Base-by-base conservation (phyloP, 1,284 basidiomycete genomes). In the Singerocomus rubriflavus region DNA sequence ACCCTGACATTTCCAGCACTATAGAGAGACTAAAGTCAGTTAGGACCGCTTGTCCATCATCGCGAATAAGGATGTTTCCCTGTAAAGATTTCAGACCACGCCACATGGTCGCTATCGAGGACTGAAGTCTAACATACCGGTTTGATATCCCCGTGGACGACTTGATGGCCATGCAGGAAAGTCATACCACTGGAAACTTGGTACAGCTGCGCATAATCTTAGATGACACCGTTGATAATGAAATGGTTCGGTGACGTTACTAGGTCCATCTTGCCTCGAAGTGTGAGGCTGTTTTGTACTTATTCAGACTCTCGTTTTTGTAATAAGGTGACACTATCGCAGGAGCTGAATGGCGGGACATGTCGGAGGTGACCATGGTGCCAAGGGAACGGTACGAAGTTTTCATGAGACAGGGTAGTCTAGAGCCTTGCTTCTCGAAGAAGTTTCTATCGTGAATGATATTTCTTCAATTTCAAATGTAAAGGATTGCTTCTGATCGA, bases 21-120 rank as follows among this genome's bases (percentile, higher is more conserved):
- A 56, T 52, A 2, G 67, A 68, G 38, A 69, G 55, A n/a, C 68
- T 66, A 37, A 71, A 68, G 43, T 69, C 68, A 7, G 60, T 48
- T 41, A 68, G 46, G 33, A 57, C 52, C 9, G 64, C 67, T 49
- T 59, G 48, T 21, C 56, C 56, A 26, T 14, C 27, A 26, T 67
- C 57, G 38, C 30, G 44, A 6, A 71, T 52, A 1, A 68, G 41
- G 27, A 71, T 52, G 34, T 68, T 70, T 36, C 55, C 57, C 64
- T 66, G 35, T 31, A 27, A 35, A 6, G 9, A 30, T 36, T 17
- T 14, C 29, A 30, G 17, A 10, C n/a, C 30, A 33, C 33, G 6
- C 47, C 7, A 30, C 27, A 37, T 44, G 32, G 30, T 30, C 36
- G 27, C n/a, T 6, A 43, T 36, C 27, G 14, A 50, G 12, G 7